A percentile compares a stretch with the other conserved stretches of the same genome.
Conservation (phyloP, 1,284 basidiomycete species). For the Vanrija pseudolonga region DNA sequence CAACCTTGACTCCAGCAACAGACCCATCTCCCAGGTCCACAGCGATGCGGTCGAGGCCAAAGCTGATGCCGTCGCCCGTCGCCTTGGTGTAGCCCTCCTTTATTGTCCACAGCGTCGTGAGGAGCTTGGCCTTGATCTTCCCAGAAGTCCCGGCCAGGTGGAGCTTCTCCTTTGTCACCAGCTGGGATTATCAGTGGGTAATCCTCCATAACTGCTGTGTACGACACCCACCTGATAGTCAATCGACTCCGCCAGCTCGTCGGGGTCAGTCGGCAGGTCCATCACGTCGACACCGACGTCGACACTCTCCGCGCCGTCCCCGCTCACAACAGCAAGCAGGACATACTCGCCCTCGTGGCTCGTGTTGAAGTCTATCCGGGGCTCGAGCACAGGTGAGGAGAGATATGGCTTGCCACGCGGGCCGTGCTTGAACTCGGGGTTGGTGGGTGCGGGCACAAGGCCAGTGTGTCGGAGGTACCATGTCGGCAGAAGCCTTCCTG, state of each 20-base stretch:
- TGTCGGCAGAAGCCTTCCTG: slow-evolving; percentile 32
- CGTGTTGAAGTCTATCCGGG: slow-evolving; percentile 38
- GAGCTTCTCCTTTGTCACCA: slow-evolving; percentile 25
- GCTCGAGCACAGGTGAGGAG: slow-evolving; percentile 15
- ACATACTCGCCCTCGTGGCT: slow-evolving; percentile 41
- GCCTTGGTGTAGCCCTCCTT: slow-evolving; percentile 46
- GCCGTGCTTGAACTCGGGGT: slow-evolving; percentile 21
- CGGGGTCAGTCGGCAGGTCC: slow-evolving; percentile 25
- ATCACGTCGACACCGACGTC: slow-evolving; percentile 43
- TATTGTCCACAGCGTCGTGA: slow-evolving; percentile 39
- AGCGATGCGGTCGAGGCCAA: slow-evolving; percentile 39
- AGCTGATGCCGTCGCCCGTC: slow-evolving; percentile 39
- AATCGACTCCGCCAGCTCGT: slow-evolving; percentile 13
- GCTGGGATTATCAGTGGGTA: slow-evolving; percentile 9
- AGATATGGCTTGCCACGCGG: slow-evolving; percentile 38
- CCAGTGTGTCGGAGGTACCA: slow-evolving; percentile 29
- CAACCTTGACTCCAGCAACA: slow-evolving; percentile 24
- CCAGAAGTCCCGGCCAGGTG: slow-evolving; percentile 11
- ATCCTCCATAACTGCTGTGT: neutral
- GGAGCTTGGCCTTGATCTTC: slow-evolving; percentile 14
- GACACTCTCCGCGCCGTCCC: neutral
- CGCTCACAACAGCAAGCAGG: slow-evolving; percentile 22
- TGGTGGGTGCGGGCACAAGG: slow-evolving; percentile 8
- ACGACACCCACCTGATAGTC: slow-evolving; percentile 13
- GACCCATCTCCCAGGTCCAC: slow-evolving; percentile 22